Evolutionary conservation across 257 asterid species (phyloP).

Genomic region (Przewalskia tangutica): DNA sequence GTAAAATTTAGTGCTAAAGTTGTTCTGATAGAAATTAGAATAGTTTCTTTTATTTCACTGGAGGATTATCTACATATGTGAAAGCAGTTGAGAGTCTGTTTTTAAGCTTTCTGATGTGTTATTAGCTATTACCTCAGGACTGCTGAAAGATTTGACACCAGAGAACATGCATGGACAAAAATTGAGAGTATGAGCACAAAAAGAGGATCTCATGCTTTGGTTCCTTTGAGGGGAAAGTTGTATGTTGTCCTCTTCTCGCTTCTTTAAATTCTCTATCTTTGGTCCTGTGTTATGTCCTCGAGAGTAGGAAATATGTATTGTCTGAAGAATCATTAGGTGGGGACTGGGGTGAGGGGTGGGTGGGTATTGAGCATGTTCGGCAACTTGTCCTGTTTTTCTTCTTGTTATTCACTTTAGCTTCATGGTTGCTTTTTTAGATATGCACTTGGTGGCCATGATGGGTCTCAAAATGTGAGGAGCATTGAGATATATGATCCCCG

Average conservation of each 20-base stretch:
- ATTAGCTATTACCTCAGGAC: conserved; percentile 29
- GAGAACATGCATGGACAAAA: conserved; percentile 70
- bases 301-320: not conserved
- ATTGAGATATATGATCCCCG: conserved; percentile 76
- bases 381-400: not conserved
- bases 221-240: conserved; percentile 56
- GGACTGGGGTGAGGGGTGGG: not conserved
- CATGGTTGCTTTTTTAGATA: conserved; percentile 30
- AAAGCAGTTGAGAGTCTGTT: not conserved
- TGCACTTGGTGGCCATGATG: conserved; percentile 65
- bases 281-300: not conserved
- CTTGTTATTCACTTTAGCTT: not conserved
- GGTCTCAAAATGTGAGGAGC: conserved; percentile 28
- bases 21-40: not conserved
- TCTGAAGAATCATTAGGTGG: not conserved
- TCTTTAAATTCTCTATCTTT: not conserved
- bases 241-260: conserved; percentile 17
- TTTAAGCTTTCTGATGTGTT: not conserved
- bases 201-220: conserved; percentile 62
- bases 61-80: not conserved
- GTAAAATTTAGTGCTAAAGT: not conserved
- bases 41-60: not conserved
- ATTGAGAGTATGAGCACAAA: conserved; percentile 43
- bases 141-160: conserved; percentile 82
- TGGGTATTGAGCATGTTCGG: not conserved